Evolutionary conservation across 2,329 filamentous ascomycete genomes (phyloP), one percentile per base, ranked within the genome.

Genomic region (Acarospora socialis): DNA sequence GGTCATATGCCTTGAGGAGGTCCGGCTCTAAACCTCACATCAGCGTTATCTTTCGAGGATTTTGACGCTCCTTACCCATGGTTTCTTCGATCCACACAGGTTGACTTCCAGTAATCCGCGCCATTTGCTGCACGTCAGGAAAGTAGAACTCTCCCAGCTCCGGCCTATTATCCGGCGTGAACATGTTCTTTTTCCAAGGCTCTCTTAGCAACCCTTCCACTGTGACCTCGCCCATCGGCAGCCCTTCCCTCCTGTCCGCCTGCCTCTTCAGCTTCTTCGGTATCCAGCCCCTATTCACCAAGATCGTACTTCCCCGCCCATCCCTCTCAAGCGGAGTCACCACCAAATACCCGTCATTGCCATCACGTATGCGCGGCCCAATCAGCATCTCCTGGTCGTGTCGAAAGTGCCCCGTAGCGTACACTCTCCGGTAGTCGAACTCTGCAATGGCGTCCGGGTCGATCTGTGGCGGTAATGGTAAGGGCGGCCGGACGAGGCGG

Each of bases 331-430:
- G 63, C 13, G 90, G 90, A 26, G 90, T 98, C 15, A 98, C 63
- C 21, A 98, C 87, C 47, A 92, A 71, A 57, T 75, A 98, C 2
- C 90, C 90, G 50, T 93, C 78, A 49, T 87, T 72, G 8, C 87
- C 87, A 40, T 98, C 87, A 40, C 75, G 70, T 62, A 93, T 73
- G 28, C 90, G 73, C 35, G 90, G 90, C 1, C 90, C 90, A 37
- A 98, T 75, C 32, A 98, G 66, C 86, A 98, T 98, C 63, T 98
- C 90, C 53, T 81, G 73, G 52, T 94, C 86, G 56, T 98, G 90
- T 22, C 80, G 64, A 44, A 83, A 75, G 34, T 56, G 62, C 7
- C 90, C 90, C 0, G 63, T 71, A 7, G 83, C 78, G 40, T 72
- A 69, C 30, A 98, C 81, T 34, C 82, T 71, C 38, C 90, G 71